Evolutionary conservation across 768 basidiomycete species (phyloP).

Genomic region (Rhizopogon rudus): DNA sequence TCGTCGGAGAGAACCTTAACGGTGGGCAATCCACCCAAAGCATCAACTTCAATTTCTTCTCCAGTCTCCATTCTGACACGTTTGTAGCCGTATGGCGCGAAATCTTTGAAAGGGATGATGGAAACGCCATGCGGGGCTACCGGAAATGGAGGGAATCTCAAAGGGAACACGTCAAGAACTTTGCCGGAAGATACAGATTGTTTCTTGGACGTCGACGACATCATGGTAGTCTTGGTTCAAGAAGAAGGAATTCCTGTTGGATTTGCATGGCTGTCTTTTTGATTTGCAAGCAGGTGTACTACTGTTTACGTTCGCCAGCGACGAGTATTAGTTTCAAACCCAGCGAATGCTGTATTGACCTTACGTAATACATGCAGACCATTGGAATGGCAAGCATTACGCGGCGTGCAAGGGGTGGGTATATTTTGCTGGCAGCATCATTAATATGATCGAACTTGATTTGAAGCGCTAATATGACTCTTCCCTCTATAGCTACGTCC

Average conservation of each 20-base stretch:
- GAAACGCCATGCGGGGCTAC: slow-evolving; percentile 31
- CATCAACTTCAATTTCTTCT: slow-evolving; percentile 22
- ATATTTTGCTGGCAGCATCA: too few species aligned
- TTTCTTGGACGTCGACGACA: not conserved
- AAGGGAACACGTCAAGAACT: not conserved
- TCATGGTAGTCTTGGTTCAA: not conserved
- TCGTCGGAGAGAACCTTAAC: slow-evolving; percentile 21
- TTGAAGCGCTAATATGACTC: not conserved
- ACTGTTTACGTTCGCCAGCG: not conserved
- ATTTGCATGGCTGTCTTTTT: slow-evolving; percentile 1
- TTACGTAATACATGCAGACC: too few species aligned
- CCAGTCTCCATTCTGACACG: slow-evolving; percentile 4
- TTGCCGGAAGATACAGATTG: not conserved
- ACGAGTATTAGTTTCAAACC: not conserved
- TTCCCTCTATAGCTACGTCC: not conserved
- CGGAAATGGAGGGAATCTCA: slow-evolving; percentile 47
- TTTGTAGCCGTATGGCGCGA: slow-evolving; percentile 23
- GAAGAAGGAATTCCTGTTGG: slow-evolving; percentile 1
- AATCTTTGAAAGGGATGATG: slow-evolving; percentile 41
- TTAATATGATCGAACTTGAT: not conserved
- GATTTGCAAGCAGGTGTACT: not conserved
- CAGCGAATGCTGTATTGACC: not conserved
- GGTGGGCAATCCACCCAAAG: slow-evolving; percentile 15
- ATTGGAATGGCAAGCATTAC: too few species aligned
- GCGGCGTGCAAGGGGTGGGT: not conserved